Conservation (phyloP, 768 basidiomycete genomes). For the Kwoniella dejecticola region DNA sequence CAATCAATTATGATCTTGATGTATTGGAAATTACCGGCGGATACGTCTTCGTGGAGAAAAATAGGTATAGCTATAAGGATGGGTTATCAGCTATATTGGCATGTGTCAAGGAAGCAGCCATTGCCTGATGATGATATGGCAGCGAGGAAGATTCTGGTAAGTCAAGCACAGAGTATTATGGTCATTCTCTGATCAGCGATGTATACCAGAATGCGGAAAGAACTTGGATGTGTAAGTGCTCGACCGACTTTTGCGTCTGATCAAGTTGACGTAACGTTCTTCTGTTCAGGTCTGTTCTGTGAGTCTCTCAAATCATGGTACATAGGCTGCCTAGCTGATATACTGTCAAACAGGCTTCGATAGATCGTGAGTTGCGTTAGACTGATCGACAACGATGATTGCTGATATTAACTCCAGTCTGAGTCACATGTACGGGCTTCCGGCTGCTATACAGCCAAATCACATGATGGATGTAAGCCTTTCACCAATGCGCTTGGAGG, state of each 20-base stretch:
- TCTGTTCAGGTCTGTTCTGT: constrained; percentile 32
- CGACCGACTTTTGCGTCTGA: no score
- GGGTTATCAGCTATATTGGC: constrained; percentile 39
- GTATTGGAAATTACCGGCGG: constrained; percentile 87
- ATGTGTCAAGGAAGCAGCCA: constrained; percentile 25
- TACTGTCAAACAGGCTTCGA: constrained; percentile 26
- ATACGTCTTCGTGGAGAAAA: constrained; percentile 59
- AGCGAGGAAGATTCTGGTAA: constrained; percentile 35
- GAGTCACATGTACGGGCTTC: constrained; percentile 28
- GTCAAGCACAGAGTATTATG: no score
- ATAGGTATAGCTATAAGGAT: constrained; percentile 38
- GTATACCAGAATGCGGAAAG: constrained; percentile 30
- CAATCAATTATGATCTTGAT: constrained; percentile 86
- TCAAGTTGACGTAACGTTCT: neutral
- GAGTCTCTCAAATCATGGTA: no score
- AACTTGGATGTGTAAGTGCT: constrained; percentile 40
- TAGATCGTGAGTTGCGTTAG: constrained; percentile 23
- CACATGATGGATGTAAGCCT: constrained; percentile 31
- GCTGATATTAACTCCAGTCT: constrained; percentile 5
- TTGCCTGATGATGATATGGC: constrained; percentile 32
- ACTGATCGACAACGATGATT: neutral
- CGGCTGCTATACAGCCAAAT: constrained; percentile 23
- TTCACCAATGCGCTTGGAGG: no score
- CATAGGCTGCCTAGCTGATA: no score
- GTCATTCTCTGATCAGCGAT: neutral